phyloP scores from a whole-genome alignment of 192 early-diverging fungal species.

The Coemansia sp. region DNA sequence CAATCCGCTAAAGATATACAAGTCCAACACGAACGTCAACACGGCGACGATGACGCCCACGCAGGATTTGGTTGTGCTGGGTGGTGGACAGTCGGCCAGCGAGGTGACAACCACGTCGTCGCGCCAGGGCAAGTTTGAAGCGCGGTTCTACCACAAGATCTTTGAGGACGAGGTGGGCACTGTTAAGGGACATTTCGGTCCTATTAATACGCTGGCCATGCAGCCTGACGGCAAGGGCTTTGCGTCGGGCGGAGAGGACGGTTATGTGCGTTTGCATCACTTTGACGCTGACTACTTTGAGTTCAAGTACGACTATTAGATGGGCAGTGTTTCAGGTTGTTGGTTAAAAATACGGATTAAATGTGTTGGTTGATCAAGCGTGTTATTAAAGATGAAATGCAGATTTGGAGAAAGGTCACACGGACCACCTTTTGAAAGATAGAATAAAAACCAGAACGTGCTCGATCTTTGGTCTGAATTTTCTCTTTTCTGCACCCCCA shows the following conservation, averaged over 20 bases:
- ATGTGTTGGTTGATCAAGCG: too few relatives aligned
- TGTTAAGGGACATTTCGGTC: constrained; percentile 98
- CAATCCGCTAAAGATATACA: constrained; percentile 78
- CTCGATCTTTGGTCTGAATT: too few relatives aligned
- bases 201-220: constrained; percentile 98
- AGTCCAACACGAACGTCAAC: constrained; percentile 87
- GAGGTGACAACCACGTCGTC: constrained; percentile 88
- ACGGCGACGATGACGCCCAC: constrained; percentile 88
- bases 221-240: constrained; percentile 93
- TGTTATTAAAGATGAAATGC: too few relatives aligned
- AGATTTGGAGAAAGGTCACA: too few relatives aligned
- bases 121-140: constrained; percentile 96
- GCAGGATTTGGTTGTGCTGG: constrained; percentile 81
- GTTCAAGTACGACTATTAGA: constrained; percentile 72
- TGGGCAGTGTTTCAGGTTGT: too few relatives aligned
- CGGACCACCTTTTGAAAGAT: too few relatives aligned
- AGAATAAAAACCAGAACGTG: too few relatives aligned
- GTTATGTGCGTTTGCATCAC: constrained; percentile 94
- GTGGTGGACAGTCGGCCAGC: constrained; percentile 99
- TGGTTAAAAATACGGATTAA: too few relatives aligned
- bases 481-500: too few relatives aligned
- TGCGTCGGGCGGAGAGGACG: constrained; percentile 97
- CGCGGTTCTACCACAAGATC: constrained; percentile 94
- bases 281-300: constrained; percentile 95
- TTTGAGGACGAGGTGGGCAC: constrained; percentile 96